phyloP scores from a whole-genome alignment of 2,329 filamentous ascomycete species.

The Phaeosphaeriaceae sp. region DNA sequence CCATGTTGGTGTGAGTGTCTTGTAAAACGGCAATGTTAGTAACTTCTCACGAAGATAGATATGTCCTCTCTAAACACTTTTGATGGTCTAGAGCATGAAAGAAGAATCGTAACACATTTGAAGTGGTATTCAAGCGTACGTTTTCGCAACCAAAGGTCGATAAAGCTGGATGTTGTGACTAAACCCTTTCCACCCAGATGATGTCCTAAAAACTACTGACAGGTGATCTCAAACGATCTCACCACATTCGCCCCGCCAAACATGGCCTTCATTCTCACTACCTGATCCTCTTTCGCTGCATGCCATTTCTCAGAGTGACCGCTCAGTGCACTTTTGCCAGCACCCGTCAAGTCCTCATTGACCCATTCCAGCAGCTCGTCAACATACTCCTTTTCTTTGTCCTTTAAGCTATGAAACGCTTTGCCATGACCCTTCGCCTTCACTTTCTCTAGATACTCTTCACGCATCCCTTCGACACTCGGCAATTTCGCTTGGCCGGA shows the following conservation, averaged over 20 bases:
- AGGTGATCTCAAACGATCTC: constrained; percentile 14
- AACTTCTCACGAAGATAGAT: too few species aligned
- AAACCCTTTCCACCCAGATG: too few species aligned
- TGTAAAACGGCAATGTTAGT: too few species aligned
- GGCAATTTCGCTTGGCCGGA: constrained; percentile 61
- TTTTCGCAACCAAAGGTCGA: too few species aligned
- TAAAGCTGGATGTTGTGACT: too few species aligned
- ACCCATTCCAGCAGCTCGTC: constrained; percentile 49
- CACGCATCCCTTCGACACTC: constrained; percentile 49
- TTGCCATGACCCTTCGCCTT: constrained; percentile 51
- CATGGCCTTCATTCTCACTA: constrained; percentile 42
- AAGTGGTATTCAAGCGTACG: too few species aligned
- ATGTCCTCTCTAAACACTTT: too few species aligned
- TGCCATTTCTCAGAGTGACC: constrained; percentile 49
- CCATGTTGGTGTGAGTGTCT: too few species aligned
- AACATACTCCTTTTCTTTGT: constrained; percentile 50
- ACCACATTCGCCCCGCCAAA: constrained; percentile 11
- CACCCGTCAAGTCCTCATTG: constrained; percentile 38
- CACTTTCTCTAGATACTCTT: constrained; percentile 49
- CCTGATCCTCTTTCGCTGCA: constrained; percentile 40
- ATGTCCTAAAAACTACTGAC: constrained; percentile 7
- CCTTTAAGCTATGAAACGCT: constrained; percentile 54
- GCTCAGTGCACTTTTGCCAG: constrained; percentile 24
- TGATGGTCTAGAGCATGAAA: too few species aligned
- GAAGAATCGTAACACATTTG: too few species aligned